phyloP scores from a whole-genome alignment of 768 basidiomycete genomes.

The Russula brevipes region DNA sequence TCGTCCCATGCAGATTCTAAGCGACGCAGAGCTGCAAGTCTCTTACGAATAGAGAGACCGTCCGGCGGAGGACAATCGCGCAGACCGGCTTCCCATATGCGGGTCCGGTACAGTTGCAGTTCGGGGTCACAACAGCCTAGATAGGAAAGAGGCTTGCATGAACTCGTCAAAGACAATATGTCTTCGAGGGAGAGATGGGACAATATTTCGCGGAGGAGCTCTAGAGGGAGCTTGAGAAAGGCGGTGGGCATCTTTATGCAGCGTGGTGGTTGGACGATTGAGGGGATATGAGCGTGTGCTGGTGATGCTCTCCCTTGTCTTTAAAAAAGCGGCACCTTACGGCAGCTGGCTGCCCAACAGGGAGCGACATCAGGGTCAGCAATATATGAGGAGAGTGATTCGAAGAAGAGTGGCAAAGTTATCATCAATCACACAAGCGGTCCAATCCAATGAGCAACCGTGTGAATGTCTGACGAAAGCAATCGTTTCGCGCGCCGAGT shows the following conservation, averaged over 20 bases:
- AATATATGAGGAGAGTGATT: not conserved
- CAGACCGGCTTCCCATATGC: not conserved
- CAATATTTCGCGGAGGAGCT: not conserved
- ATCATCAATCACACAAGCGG: too few species aligned
- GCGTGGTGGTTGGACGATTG: too few species aligned
- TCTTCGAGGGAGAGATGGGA: not conserved
- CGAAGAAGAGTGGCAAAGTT: not conserved
- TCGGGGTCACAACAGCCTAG: not conserved
- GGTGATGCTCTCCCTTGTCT: not conserved
- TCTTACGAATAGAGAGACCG: not conserved
- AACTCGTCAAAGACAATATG: not conserved
- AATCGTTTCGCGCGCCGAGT: not conserved
- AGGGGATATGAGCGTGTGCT: too few species aligned
- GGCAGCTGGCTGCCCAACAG: not conserved
- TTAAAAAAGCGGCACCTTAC: not conserved
- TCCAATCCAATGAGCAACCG: not conserved
- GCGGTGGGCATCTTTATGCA: not conserved
- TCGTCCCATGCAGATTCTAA: not conserved
- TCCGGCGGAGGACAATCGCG: not conserved
- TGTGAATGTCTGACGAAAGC: conserved; percentile 13
- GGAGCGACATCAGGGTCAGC: too few species aligned
- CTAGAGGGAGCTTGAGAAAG: not conserved
- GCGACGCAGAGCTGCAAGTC: not conserved
- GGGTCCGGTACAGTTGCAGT: not conserved
- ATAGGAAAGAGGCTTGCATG: not conserved